Conservation (phyloP, 2,329 filamentous ascomycete genomes). For the Scedosporium boydii region DNA sequence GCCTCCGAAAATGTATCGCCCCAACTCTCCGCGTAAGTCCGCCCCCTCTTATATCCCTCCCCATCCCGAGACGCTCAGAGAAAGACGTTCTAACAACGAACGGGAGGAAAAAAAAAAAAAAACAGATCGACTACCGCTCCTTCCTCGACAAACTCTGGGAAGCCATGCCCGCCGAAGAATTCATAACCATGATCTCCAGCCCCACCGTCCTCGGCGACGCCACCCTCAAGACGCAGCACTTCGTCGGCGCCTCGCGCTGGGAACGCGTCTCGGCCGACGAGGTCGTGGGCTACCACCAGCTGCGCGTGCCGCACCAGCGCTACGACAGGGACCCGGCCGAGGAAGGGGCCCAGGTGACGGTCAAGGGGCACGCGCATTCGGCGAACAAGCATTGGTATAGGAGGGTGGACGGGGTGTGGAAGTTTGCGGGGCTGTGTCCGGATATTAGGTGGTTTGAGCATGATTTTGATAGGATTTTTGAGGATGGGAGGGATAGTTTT, state of each 20-base stretch:
- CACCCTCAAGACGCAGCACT: slow-evolving; percentile 54
- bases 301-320: slow-evolving; percentile 52
- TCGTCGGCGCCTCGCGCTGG: slow-evolving; percentile 51
- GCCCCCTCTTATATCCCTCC: slow-evolving; percentile 22
- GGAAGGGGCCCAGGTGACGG: slow-evolving; percentile 29
- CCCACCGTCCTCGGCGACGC: slow-evolving; percentile 49
- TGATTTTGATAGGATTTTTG: slow-evolving; percentile 47
- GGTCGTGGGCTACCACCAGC: slow-evolving; percentile 50
- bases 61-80: slow-evolving; percentile 19
- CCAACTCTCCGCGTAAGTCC: slow-evolving; percentile 24
- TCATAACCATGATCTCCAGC: slow-evolving; percentile 48
- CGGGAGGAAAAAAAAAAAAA: not conserved
- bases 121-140: slow-evolving; percentile 62
- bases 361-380: slow-evolving; percentile 52
- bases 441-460: slow-evolving; percentile 48
- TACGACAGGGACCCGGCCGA: slow-evolving; percentile 40
- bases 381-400: slow-evolving; percentile 48
- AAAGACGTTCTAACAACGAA: too few species aligned
- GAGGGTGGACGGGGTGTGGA: slow-evolving; percentile 51
- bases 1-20: slow-evolving; percentile 51
- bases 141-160: slow-evolving; percentile 53
- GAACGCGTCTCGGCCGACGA: slow-evolving; percentile 47
- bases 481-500: slow-evolving; percentile 10
- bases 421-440: slow-evolving; percentile 47
- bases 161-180: slow-evolving; percentile 52